phyloP scores from a whole-genome alignment of 2,329 filamentous ascomycete genomes.

The Exophiala sp. region DNA sequence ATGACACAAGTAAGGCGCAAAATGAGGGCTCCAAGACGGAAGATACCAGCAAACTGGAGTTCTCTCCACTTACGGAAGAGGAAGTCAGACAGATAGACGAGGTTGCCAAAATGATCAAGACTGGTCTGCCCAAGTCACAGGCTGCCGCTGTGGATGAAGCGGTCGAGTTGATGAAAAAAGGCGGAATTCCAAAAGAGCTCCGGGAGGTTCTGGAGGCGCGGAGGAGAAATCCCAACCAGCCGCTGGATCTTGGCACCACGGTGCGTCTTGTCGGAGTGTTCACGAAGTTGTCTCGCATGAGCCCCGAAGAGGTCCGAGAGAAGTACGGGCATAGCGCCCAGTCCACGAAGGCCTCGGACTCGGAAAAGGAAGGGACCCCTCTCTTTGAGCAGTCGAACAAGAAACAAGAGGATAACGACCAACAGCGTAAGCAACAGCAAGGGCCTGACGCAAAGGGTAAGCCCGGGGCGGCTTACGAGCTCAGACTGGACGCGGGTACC shows the following conservation, averaged over 20 bases:
- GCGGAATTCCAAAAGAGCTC: slow-evolving; percentile 65
- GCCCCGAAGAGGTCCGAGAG: slow-evolving; percentile 38
- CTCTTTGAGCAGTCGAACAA: slow-evolving; percentile 28
- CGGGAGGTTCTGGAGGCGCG: slow-evolving; percentile 56
- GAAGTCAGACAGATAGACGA: slow-evolving; percentile 55
- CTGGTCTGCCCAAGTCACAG: slow-evolving; percentile 58
- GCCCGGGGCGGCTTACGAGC: slow-evolving; percentile 38
- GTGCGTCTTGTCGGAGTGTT: slow-evolving; percentile 56
- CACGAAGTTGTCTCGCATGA: slow-evolving; percentile 51
- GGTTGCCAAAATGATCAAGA: slow-evolving; percentile 52
- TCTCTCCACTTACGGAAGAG: slow-evolving; percentile 47
- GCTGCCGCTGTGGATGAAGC: slow-evolving; percentile 54
- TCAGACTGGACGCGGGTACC: slow-evolving; percentile 51
- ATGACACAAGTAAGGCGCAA: slow-evolving; percentile 39
- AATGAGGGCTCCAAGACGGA: slow-evolving; percentile 38
- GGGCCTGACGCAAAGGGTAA: not conserved
- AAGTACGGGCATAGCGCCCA: slow-evolving; percentile 32
- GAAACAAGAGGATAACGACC: slow-evolving; percentile 31
- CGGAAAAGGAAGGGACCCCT: slow-evolving; percentile 13
- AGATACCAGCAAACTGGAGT: slow-evolving; percentile 35
- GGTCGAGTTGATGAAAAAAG: slow-evolving; percentile 57
- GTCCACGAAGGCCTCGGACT: slow-evolving; percentile 23
- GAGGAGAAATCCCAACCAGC: slow-evolving; percentile 40
- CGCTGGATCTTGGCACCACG: slow-evolving; percentile 50
- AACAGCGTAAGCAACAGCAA: slow-evolving; percentile 28